Base-by-base conservation (phyloP, 768 basidiomycete genomes). In the Tephrocybe rancida region DNA sequence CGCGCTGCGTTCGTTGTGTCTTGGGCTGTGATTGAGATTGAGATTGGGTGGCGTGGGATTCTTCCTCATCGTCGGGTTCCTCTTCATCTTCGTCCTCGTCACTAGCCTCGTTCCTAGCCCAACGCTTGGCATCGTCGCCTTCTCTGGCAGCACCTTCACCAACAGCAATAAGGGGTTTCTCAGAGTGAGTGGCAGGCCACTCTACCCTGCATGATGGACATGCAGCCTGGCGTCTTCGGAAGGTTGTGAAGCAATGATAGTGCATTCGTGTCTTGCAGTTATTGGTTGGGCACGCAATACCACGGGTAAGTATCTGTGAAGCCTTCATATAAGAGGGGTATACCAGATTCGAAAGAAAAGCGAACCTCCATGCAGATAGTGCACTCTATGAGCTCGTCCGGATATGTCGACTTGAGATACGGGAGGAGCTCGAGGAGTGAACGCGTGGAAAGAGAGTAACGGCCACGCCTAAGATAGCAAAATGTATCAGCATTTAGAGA, bases 401-500 rank as follows among this genome's bases (percentile, higher is more conserved):
- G 75, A 65, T 86, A 95, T 3, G 82, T 86, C 14, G 81, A 76
- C 61, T 84, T 86, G 55, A 95, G 78, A 63, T 94, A 95, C 0
- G 80, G 77, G 2, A 72, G 69, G 5, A 95, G 83, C 64, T 95
- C 93, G 18, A 91, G 70, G 16, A 91, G 67, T 0, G 90, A 78
- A 9, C 93, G 88, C 1, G 84, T 77, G 2, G 90, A 87, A 2
- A 95, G 80, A 7, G 88, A 85, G 61, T 90, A 92, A 8, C 90
- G 82, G 22, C 88, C 84, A 13, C 76, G 78, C 59, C 89, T 81
- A 22, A 37, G 50, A 48, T 55, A 59, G 53, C 3, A 37, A 55
- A 57, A 58, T 27, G 41, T 39, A 52, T 29, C 45, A 24, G 21
- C 21, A 19, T 16, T 32, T 25, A 5, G n/a, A 19, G 18, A 18